Evolutionary conservation across 1,284 basidiomycete genomes (phyloP).

Genomic region (Malassezia yamatoensis): DNA sequence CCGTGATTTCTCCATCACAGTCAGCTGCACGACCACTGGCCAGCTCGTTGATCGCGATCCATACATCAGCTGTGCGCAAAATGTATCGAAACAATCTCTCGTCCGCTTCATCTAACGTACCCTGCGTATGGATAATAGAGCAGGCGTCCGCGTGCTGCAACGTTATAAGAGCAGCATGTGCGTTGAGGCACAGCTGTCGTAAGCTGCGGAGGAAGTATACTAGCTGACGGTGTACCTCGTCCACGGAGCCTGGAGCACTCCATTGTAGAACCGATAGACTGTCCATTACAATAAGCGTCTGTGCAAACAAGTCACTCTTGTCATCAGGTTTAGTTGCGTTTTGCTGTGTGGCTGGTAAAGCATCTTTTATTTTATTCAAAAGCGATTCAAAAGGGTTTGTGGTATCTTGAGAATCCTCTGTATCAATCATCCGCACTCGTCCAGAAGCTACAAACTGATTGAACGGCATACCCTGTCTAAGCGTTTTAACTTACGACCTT

Average conservation of each 20-base stretch:
- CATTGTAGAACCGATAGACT: conserved; percentile 9
- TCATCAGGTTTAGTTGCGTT: too few species aligned
- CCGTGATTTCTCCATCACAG: conserved; percentile 14
- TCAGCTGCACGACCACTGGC: conserved; percentile 16
- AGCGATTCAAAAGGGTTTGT: background rate
- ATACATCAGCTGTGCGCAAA: conserved; percentile 14
- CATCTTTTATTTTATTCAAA: too few species aligned
- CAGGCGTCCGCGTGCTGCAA: conserved; percentile 9
- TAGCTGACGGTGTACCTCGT: background rate
- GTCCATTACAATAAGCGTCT: conserved; percentile 7
- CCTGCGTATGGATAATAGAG: background rate
- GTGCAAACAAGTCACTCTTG: background rate
- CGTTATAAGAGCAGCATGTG: conserved; percentile 6
- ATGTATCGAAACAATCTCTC: conserved; percentile 10
- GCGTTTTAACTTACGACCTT: conserved; percentile 6
- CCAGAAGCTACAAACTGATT: background rate
- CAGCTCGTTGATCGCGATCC: conserved; percentile 15
- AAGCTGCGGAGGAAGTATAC: conserved; percentile 1
- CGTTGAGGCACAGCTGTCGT: background rate
- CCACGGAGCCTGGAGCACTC: background rate
- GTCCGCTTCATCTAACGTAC: conserved; percentile 6
- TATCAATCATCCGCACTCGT: conserved; percentile 3
- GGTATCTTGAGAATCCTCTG: background rate
- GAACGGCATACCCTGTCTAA: conserved; percentile 2
- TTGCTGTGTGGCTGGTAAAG: too few species aligned